Conservation (phyloP, 371 early-diverging fungal species). For the Sporodiniella umbellata region DNA sequence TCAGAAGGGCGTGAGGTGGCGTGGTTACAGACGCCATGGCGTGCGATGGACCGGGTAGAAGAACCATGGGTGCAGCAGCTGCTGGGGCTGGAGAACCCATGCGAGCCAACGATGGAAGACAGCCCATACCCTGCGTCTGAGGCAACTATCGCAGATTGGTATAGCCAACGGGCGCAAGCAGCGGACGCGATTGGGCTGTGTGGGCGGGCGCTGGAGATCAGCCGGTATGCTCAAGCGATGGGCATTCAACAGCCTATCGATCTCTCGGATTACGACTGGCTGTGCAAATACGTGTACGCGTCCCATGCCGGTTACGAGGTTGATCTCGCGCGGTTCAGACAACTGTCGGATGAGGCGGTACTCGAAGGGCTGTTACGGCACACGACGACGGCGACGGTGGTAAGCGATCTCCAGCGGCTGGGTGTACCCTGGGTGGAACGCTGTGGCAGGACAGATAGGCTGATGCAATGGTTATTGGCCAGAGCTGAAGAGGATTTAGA, state of each 20-base stretch:
- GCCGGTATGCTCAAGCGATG: constrained; percentile 51
- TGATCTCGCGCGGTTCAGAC: constrained; percentile 33
- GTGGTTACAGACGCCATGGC: constrained; percentile 39
- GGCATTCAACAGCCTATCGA: too few relatives aligned
- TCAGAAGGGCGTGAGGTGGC: constrained; percentile 30
- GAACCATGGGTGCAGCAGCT: constrained; percentile 9
- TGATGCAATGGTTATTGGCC: constrained; percentile 48
- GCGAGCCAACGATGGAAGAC: constrained; percentile 19
- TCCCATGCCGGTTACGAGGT: constrained; percentile 26
- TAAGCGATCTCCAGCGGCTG: constrained; percentile 45
- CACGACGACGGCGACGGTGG: constrained; percentile 40
- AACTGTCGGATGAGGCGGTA: constrained; percentile 49
- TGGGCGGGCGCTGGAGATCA: constrained; percentile 53
- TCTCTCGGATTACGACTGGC: constrained; percentile 59
- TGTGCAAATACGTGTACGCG: constrained; percentile 60
- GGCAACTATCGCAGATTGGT: constrained; percentile 57
- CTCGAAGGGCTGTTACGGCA: constrained; percentile 46
- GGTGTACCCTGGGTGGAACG: constrained; percentile 64
- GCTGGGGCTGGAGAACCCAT: constrained; percentile 12
- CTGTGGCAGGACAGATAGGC: too few relatives aligned
- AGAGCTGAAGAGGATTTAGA: constrained; percentile 35
- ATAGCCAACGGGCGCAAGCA: constrained; percentile 46
- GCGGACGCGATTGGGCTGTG: constrained; percentile 58
- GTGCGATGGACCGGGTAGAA: constrained; percentile 28
- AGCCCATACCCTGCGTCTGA: constrained; percentile 45